Conservation (phyloP, 768 basidiomycete species). For the Neoboletus magnificus region DNA sequence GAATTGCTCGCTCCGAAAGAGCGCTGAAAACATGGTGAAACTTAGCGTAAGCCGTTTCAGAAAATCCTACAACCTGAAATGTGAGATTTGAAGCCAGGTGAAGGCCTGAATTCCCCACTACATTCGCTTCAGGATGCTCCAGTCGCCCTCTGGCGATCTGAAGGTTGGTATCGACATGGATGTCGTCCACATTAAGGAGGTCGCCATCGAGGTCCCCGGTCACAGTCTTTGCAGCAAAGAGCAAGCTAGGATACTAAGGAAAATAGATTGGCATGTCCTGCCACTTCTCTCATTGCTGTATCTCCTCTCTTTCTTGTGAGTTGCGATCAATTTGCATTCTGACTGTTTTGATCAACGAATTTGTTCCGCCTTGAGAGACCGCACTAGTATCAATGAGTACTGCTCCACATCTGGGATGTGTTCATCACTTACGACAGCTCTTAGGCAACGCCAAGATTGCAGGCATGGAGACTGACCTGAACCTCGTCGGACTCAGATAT, state of each 20-base stretch:
- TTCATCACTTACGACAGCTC: slow-evolving; percentile 2
- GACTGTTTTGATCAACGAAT: background rate
- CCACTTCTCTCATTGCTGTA: slow-evolving; percentile 17
- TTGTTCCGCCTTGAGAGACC: slow-evolving; percentile 32
- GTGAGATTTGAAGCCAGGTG: background rate
- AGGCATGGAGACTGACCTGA: slow-evolving; percentile 41
- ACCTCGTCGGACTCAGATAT: slow-evolving; percentile 35
- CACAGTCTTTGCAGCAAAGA: background rate
- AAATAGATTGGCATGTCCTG: slow-evolving; percentile 21
- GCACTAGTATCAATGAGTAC: slow-evolving; percentile 41
- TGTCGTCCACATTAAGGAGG: slow-evolving; percentile 5
- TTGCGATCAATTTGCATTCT: background rate
- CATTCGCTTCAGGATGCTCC: slow-evolving; percentile 1
- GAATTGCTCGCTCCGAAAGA: background rate
- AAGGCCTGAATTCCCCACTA: slow-evolving; percentile 3
- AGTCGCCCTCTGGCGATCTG: background rate
- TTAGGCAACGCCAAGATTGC: slow-evolving; percentile 43
- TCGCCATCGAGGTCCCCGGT: background rate
- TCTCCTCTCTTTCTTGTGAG: slow-evolving; percentile 21
- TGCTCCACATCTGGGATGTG: background rate
- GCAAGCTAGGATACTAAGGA: slow-evolving; percentile 10
- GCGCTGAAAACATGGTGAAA: too few relatives aligned
- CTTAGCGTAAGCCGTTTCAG: slow-evolving; percentile 1
- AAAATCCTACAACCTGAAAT: background rate
- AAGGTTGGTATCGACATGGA: slow-evolving; percentile 2